Base-by-base conservation (phyloP, 2,329 filamentous ascomycete genomes). In the Fusarium praegraminearum region DNA sequence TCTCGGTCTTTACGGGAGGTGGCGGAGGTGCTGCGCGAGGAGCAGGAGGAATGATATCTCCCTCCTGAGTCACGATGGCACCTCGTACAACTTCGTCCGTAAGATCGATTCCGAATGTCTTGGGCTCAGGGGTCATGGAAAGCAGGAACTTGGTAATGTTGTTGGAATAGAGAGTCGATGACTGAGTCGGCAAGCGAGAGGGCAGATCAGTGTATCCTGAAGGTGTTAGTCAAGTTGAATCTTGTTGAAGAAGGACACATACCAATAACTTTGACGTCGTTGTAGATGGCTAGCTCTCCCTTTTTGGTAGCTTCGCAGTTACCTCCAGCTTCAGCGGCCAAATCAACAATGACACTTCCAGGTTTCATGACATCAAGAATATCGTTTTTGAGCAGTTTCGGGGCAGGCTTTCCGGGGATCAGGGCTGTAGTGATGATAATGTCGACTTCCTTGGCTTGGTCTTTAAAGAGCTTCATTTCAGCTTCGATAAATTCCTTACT, bases 401-500 rank as follows among this genome's bases (percentile, higher is more conserved):
- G 94, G 0, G 93, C 93, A 30, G 91, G 91, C 72, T 87, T 91
- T 59, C 93, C 94, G 0, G 94, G 94, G 64, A 97, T 97, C 73
- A 97, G 80, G n/a, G 94, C 94, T 2, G 94, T 97, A 2, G 93
- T 97, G 76, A 97, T 92, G 65, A 97, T 92, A 68, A 97, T 97
- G 79, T 97, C 93, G 53, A 97, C 93, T 40, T 97, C 94, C 62
- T 88, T 87, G 65, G 91, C 92, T 78, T 97, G 94, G 72, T 96
- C 91, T 77, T 92, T 89, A 80, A 97, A 97, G 0, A 97, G 85
- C 78, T 93, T 94, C 93, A 97, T 97, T 78, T 97, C 93, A 8
- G 93, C 93, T 65, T 93, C 93, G 77, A 96, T 93, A 75, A 97
- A 97, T 71, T 95, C 93, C 75, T 95, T 94, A 57, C 93, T 96